Base-by-base conservation (phyloP, 495 filamentous ascomycete species). In the Penicillium malachiteum region DNA sequence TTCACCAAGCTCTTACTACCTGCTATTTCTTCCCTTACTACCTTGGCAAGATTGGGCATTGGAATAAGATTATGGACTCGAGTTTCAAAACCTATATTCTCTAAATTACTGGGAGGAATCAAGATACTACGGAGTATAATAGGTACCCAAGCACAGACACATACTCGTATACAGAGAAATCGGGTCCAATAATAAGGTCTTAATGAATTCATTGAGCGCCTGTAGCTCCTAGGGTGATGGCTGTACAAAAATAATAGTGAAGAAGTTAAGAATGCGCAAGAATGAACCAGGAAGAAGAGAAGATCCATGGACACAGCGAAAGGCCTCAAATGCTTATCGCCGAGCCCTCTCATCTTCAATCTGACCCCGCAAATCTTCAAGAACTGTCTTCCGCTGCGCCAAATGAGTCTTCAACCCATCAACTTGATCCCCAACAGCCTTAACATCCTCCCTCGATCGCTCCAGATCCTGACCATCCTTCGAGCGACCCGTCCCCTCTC, bases 381-480 rank as follows among this genome's bases (percentile, higher is more conserved):
- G 68, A 8, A 67, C 62, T 11, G 65, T 71, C 47, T 75, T 74
- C 32, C 79, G 73, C 40, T 68, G 68, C 41, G 68, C 69, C 52
- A 78, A 65, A 68, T 82, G 79, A 37, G 43, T 69, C 65, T 79
- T 79, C 54, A 82, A 56, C n/a, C 78, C 76, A 18, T 81, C 79
- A 33, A 82, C 78, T 62, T 81, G 74, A 43, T 80, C 78, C 8
- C 70, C 78, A 42, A 81, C 79, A 32, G 71, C 68, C 63, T 74
- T 75, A 21, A 81, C 67, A 64, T 78, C 74, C 39, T 76, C 77
- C 21, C 71, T 56, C 14, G 75, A 60, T 5, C 72, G 65, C 59
- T 76, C 73, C 41, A 78, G 35, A 40, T 70, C 64, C 54, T 74
- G 73, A 3, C 76, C 76, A 34, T 75, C 69, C 52, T 78, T 75